Evolutionary conservation across 1,139 yeast species (phyloP).

Genomic region (Zygoascus sp.): DNA sequence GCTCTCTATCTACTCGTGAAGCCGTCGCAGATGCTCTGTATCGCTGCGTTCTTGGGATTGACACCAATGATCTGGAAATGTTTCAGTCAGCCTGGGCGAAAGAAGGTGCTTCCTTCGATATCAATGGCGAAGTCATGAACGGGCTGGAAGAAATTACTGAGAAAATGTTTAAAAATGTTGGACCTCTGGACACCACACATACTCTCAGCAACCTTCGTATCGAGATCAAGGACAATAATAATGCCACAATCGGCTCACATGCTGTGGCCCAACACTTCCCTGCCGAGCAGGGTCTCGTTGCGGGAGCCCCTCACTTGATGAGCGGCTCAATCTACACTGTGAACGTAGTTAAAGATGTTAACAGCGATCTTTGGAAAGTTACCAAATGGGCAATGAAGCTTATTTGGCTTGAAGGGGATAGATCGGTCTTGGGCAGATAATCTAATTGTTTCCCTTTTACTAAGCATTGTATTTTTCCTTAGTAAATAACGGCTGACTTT

Average conservation of each 20-base stretch:
- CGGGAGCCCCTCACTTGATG: conserved; percentile 3
- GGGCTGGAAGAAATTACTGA: conserved; percentile 6
- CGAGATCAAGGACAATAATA: conserved; percentile 6
- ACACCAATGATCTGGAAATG: conserved; percentile 10
- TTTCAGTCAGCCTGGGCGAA: conserved; percentile 8
- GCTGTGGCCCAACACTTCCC: conserved; percentile 9
- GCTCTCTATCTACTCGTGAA: conserved; percentile 5
- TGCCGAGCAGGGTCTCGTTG: conserved; percentile 3
- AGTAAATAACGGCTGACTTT: too few species aligned
- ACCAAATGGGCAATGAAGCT: conserved; percentile 8
- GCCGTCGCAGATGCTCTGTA: conserved; percentile 10
- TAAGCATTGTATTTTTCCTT: too few species aligned
- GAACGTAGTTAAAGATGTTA: conserved; percentile 3
- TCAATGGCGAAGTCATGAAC: conserved; percentile 1
- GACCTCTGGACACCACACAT: conserved; percentile 12
- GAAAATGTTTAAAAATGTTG: conserved; percentile 1
- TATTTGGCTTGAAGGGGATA: conserved; percentile 13
- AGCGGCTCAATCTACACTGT: conserved; percentile 7
- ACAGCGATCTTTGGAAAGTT: conserved; percentile 10
- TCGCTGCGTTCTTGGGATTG: conserved; percentile 7
- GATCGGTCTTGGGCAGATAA: background rate
- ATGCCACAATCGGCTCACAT: conserved; percentile 8
- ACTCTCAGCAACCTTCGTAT: conserved; percentile 10
- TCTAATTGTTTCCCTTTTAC: background rate
- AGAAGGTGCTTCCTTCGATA: background rate